These are phyloP conservation scores for Boletus eberwhitei DNA, from an alignment of 768 basidiomycete species.

Conservation along the genomic window DNA sequence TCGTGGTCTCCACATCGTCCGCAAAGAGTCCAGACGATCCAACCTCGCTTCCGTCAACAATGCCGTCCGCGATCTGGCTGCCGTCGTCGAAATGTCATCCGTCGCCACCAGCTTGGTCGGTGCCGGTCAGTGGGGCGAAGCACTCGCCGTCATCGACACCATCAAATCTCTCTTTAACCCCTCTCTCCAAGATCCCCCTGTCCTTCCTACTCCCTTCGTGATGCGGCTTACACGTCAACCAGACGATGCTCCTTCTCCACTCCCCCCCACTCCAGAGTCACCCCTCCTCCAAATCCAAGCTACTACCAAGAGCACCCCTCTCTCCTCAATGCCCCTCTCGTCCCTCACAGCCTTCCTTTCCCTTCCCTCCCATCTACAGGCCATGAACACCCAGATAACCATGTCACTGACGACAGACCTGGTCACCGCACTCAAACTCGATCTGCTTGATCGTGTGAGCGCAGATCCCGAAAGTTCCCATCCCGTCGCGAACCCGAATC, in stretches of 20 bases:
- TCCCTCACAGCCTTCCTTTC: slow-evolving; percentile 69
- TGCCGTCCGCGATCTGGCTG: slow-evolving; percentile 59
- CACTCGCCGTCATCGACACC: slow-evolving; percentile 70
- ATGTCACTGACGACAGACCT: slow-evolving; percentile 74
- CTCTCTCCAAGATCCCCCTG: slow-evolving; percentile 1
- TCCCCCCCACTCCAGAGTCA: slow-evolving; percentile 39
- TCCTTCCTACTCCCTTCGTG: slow-evolving; percentile 1
- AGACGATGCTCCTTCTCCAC: slow-evolving; percentile 26
- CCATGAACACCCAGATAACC: slow-evolving; percentile 71
- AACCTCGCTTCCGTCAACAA: slow-evolving; percentile 60
- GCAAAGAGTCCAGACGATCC: slow-evolving; percentile 56
- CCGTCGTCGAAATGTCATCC: slow-evolving; percentile 74
- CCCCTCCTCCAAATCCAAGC: slow-evolving; percentile 7
- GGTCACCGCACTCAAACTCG: slow-evolving; percentile 63
- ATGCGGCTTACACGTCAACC: slow-evolving; percentile 7
- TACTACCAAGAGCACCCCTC: slow-evolving; percentile 28
- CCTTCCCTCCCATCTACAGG: slow-evolving; percentile 70
- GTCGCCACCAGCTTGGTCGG: slow-evolving; percentile 72
- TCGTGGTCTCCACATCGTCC: slow-evolving; percentile 74
- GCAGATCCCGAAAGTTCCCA: slow-evolving; percentile 14
- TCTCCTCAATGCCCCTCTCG: slow-evolving; percentile 53
- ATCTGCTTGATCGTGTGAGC: slow-evolving; percentile 55
- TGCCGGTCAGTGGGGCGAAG: slow-evolving; percentile 86
- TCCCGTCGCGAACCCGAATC: slow-evolving; percentile 29
- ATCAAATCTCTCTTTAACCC: slow-evolving; percentile 57